phyloP scores from a whole-genome alignment of 2,329 filamentous ascomycete species.

The Helminthosporium solani region DNA sequence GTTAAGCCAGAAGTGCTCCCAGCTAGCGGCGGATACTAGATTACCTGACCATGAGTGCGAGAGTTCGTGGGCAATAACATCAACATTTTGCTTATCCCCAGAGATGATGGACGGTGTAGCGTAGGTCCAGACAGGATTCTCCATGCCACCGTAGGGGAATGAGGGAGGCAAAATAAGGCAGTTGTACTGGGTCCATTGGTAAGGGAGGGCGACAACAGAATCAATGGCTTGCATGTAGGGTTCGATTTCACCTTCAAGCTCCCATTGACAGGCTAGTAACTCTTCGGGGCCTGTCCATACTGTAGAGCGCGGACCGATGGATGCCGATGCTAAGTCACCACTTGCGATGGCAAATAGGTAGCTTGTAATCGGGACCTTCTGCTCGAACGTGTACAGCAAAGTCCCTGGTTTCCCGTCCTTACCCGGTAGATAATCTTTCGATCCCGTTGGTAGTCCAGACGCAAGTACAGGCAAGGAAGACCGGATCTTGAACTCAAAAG shows the following conservation, averaged over 20 bases:
- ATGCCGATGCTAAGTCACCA: constrained; percentile 80
- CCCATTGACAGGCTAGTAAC: constrained; percentile 80
- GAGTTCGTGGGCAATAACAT: constrained; percentile 89
- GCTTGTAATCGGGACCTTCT: constrained; percentile 87
- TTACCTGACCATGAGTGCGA: constrained; percentile 86
- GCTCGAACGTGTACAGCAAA: constrained; percentile 78
- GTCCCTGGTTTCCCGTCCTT: constrained; percentile 56
- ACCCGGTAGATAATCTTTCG: constrained; percentile 53
- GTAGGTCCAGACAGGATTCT: constrained; percentile 93
- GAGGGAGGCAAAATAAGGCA: constrained; percentile 85
- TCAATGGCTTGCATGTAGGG: constrained; percentile 88
- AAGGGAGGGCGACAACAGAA: constrained; percentile 71
- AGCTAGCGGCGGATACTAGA: constrained; percentile 73
- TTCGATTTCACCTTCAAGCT: constrained; percentile 87
- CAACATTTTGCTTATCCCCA: constrained; percentile 79
- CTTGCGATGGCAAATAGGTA: constrained; percentile 92
- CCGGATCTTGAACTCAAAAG: constrained; percentile 82
- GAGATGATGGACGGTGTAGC: constrained; percentile 93
- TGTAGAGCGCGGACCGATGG: constrained; percentile 79
- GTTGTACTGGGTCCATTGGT: constrained; percentile 94
- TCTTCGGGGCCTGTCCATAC: constrained; percentile 89
- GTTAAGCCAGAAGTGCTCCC: constrained; percentile 75
- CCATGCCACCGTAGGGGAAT: constrained; percentile 65
- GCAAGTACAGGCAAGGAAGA: constrained; percentile 89
- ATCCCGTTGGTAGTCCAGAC: constrained; percentile 68